Percentiles rank a stretch among this genome's conserved stretches.
Evolutionary conservation across 805 yeast species (phyloP).

Genomic region (Blastobotrys parvus): DNA sequence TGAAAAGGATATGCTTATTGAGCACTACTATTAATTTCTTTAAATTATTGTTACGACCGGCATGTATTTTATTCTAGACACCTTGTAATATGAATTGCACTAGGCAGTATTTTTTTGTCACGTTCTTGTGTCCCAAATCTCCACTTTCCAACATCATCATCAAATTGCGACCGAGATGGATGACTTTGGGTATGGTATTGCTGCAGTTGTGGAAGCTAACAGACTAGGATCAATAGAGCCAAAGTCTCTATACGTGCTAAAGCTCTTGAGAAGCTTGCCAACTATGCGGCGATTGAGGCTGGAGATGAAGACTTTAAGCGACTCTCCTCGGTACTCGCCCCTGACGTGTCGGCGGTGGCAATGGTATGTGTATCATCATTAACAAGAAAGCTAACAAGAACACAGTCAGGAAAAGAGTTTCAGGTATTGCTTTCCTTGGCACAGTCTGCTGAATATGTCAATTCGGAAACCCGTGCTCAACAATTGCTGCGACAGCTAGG

Average conservation of each 20-base stretch:
- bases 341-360: constrained; percentile 18
- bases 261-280: constrained; percentile 33
- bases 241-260: constrained; percentile 27
- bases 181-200: constrained; percentile 18
- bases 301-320: not conserved
- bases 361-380: constrained; percentile 12
- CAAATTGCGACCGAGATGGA: constrained; percentile 6
- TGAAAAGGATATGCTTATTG: constrained; percentile 32
- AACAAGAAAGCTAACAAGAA: not conserved
- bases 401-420: constrained; percentile 28
- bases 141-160: too few relatives aligned
- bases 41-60: too few relatives aligned
- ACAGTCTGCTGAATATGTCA: constrained; percentile 32
- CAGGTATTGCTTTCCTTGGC: constrained; percentile 54
- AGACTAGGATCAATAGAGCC: constrained; percentile 28
- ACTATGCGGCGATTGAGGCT: not conserved
- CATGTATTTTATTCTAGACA: too few relatives aligned
- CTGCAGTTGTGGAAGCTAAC: not conserved
- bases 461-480: constrained; percentile 34
- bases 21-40: constrained; percentile 30
- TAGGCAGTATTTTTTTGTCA: not conserved
- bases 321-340: constrained; percentile 6
- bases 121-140: not conserved
- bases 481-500: constrained; percentile 38
- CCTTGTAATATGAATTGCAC: too few relatives aligned